Conservation (phyloP, 164 flowering plant genomes). For the Chloranthus sessilifolius region DNA sequence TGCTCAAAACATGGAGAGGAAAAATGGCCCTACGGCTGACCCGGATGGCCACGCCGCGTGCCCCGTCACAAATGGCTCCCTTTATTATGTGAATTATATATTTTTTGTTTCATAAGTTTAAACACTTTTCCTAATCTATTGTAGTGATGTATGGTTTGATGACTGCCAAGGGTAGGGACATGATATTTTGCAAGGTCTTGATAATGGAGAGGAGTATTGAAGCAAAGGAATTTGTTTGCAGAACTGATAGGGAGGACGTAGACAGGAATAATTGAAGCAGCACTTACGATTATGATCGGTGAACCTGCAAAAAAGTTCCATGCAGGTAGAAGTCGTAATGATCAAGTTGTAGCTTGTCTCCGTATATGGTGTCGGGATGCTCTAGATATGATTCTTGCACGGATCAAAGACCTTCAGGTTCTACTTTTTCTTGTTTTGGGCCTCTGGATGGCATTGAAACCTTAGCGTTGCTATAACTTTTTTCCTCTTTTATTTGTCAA, state of each 20-base stretch:
- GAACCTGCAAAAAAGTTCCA: slow-evolving; percentile 99
- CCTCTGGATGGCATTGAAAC: no score
- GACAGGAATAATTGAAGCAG: slow-evolving; percentile 99
- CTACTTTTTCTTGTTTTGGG: background rate
- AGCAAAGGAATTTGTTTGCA: slow-evolving; percentile 78
- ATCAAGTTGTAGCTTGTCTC: slow-evolving; percentile 91
- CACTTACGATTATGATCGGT: slow-evolving; percentile 88
- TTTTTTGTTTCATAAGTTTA: background rate
- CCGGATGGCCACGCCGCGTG: no score
- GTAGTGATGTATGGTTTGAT: slow-evolving; percentile 54
- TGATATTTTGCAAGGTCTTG: slow-evolving; percentile 56
- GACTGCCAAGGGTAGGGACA: slow-evolving; percentile 39
- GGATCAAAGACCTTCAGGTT: slow-evolving; percentile 68
- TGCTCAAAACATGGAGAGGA: no score
- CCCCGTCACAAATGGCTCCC: no score
- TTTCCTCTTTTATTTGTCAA: no score
- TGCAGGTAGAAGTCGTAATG: slow-evolving; percentile 94
- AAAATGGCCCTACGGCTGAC: no score
- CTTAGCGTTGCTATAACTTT: no score
- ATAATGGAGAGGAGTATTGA: slow-evolving; percentile 73
- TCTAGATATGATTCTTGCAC: slow-evolving; percentile 50
- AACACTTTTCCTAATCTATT: background rate
- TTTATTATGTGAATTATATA: no score
- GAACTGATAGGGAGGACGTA: slow-evolving; percentile 94
- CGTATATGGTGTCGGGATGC: slow-evolving; percentile 98